Conservation (phyloP, 208 protist genomes). For the Leishmania braziliensis region DNA sequence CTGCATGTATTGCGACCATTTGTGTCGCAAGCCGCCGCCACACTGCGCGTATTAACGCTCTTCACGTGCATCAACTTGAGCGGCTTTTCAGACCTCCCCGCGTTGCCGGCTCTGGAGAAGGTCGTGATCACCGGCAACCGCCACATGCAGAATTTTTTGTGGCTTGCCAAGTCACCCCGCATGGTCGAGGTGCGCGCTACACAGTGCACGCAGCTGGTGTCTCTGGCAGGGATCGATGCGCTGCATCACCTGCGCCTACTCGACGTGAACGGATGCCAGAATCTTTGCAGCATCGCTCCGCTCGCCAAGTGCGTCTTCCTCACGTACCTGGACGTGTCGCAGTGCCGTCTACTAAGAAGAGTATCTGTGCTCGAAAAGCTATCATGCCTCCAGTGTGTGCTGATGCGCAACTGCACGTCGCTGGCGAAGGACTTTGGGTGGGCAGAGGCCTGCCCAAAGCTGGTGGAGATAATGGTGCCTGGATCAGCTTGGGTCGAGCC, state of each 20-base stretch:
- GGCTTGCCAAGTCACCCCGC: slow-evolving; percentile 15
- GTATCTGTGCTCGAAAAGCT: slow-evolving; percentile 11
- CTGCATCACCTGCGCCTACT: slow-evolving; percentile 10
- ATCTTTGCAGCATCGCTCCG: slow-evolving; percentile 1
- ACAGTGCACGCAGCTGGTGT: slow-evolving; percentile 24
- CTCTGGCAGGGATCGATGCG: slow-evolving; percentile 12
- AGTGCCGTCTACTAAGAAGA: slow-evolving; percentile 1
- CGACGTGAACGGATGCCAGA: slow-evolving; percentile 10
- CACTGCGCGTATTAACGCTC: slow-evolving; percentile 27
- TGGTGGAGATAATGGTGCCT: slow-evolving; percentile 18
- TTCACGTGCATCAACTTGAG: slow-evolving; percentile 10
- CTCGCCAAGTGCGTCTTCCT: slow-evolving; percentile 5
- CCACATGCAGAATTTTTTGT: slow-evolving; percentile 22
- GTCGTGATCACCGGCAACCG: slow-evolving; percentile 16
- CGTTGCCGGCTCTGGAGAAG: slow-evolving; percentile 20
- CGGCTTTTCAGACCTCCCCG: slow-evolving; percentile 15
- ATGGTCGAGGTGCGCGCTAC: slow-evolving; percentile 26
- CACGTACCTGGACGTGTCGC: slow-evolving; percentile 22
- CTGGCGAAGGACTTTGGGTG: slow-evolving; percentile 19
- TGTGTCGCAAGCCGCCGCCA: not conserved
- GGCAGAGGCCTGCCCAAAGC: slow-evolving; percentile 7
- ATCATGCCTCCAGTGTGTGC: not conserved
- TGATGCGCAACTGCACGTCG: slow-evolving; percentile 13
- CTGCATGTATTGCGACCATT: slow-evolving; percentile 10
- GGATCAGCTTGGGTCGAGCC: not conserved